Evolutionary conservation across 202 grass and related monocot genomes (phyloP), one percentile per base, ranked within the genome.

Genomic region (Setaria viridis): DNA sequence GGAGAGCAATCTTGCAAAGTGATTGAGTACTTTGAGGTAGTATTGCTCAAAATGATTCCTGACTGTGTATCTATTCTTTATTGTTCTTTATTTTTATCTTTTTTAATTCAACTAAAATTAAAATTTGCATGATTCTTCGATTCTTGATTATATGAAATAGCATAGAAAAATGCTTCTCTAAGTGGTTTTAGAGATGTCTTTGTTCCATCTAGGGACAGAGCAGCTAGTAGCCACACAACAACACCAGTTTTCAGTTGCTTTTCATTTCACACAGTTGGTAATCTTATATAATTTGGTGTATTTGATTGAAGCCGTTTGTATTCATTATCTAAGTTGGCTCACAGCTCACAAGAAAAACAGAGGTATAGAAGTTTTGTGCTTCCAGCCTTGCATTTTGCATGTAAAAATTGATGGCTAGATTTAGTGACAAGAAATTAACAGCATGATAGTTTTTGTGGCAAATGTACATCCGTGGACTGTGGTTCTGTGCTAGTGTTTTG

Each of bases 11-110:
- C 91, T 19, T 71, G 65, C 64, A 87, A 85, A 74, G 66, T 93
- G 67, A 88, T 93, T 50, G 80, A 90, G 35, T 93, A 93, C 15
- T 93, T 93, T 76, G 85, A 93, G 81, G 91, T 73, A 55, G 81
- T 85, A 83, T 83, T 70, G 48, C 46, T 53, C 21, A 3, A 72
- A 59, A 62, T 30, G 34, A 59, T 39, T 41, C 20, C 12, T 25
- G 8, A 35, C 66, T 5, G 13, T 56, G 67, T 30, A 46, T 41
- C 39, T 41, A 41, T 41, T 41, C 5, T 41, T 41, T 41, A 41
- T 41, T 69, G 2, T 56, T 10, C 29, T 67, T 71, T 14, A 42
- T 74, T 74, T 88, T 15, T 7, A 50, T 45, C 0, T 9, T 29
- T 62, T 39, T 29, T 9, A 25, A 43, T 77, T 77, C 12, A 74